phyloP scores from a whole-genome alignment of 192 early-diverging fungal species.

The Diversispora epigaea region DNA sequence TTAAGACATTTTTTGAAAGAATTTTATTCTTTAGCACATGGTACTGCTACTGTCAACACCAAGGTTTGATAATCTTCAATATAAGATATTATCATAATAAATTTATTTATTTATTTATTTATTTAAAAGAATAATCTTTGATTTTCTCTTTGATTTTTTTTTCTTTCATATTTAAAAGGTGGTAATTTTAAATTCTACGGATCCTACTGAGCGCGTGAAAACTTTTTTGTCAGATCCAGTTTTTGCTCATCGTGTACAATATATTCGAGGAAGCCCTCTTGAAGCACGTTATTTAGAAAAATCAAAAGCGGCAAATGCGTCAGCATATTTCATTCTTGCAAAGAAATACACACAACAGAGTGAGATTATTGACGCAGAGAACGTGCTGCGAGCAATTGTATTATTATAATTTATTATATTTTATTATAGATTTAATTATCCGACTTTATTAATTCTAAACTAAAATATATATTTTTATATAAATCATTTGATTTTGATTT shows the following conservation, averaged over 20 bases:
- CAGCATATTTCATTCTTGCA: slow-evolving; percentile 32
- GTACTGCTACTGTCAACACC: slow-evolving; percentile 22
- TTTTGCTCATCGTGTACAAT: slow-evolving; percentile 32
- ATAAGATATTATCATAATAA: background rate
- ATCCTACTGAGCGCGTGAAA: slow-evolving; percentile 27
- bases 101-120: background rate
- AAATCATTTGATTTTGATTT: background rate
- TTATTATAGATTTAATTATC: too few species aligned
- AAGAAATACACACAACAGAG: slow-evolving; percentile 34
- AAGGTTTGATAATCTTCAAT: slow-evolving; percentile 11
- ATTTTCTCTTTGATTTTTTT: too few species aligned
- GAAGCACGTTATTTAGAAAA: slow-evolving; percentile 29
- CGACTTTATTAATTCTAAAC: too few species aligned
- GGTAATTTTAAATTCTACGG: slow-evolving; percentile 29
- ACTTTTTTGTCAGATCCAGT: slow-evolving; percentile 31
- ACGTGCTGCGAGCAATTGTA: slow-evolving; percentile 32
- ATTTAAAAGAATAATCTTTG: too few species aligned
- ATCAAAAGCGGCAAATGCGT: slow-evolving; percentile 18
- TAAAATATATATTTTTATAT: background rate
- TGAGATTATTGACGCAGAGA: slow-evolving; percentile 33
- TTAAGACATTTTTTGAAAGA: slow-evolving; percentile 34
- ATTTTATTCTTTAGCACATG: slow-evolving; percentile 32
- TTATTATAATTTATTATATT: background rate
- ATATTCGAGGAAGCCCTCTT: slow-evolving; percentile 31
- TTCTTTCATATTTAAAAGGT: slow-evolving; percentile 1